Evolutionary conservation across 139 green algal species (phyloP).

Genomic region (Chlamydomonas sp.): DNA sequence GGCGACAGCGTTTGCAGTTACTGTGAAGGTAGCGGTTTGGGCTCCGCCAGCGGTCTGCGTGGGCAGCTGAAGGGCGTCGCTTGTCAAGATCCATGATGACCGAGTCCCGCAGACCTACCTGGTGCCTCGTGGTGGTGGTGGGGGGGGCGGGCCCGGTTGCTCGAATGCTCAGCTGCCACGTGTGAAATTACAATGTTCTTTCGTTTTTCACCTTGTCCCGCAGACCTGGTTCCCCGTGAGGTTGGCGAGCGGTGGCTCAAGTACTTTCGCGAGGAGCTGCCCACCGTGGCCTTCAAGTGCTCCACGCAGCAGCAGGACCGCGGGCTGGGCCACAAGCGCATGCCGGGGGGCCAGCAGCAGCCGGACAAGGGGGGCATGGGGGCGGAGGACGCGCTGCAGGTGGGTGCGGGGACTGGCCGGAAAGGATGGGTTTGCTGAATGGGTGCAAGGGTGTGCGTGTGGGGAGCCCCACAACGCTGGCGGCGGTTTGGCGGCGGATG

Average conservation of each 20-base stretch:
- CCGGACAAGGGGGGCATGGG: background rate
- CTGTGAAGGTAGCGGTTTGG: too few relatives aligned
- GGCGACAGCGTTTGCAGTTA: too few relatives aligned
- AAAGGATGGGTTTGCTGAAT: background rate
- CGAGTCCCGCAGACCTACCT: background rate
- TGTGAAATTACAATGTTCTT: background rate
- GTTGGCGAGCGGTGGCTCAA: constrained; percentile 93
- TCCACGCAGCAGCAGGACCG: constrained; percentile 86
- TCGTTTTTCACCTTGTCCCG: background rate
- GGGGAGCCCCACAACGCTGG: too few relatives aligned
- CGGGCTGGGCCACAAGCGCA: constrained; percentile 50
- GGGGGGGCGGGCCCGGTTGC: background rate
- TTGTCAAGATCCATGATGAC: too few relatives aligned
- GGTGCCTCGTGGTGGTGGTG: background rate
- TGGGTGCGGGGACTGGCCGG: background rate
- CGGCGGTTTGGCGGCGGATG: too few relatives aligned
- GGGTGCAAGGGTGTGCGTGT: too few relatives aligned
- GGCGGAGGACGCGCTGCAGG: background rate
- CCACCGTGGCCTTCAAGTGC: constrained; percentile 96
- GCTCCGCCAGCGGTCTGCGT: too few relatives aligned
- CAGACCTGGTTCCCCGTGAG: constrained; percentile 93
- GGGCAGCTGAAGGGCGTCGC: too few relatives aligned
- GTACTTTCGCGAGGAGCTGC: constrained; percentile 94
- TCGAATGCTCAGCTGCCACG: too few relatives aligned
- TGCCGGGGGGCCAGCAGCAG: background rate